These are phyloP conservation scores for Hsuehochloa calcarea DNA, from an alignment of 176 grass and related monocot genomes.

Conservation along the genomic window DNA sequence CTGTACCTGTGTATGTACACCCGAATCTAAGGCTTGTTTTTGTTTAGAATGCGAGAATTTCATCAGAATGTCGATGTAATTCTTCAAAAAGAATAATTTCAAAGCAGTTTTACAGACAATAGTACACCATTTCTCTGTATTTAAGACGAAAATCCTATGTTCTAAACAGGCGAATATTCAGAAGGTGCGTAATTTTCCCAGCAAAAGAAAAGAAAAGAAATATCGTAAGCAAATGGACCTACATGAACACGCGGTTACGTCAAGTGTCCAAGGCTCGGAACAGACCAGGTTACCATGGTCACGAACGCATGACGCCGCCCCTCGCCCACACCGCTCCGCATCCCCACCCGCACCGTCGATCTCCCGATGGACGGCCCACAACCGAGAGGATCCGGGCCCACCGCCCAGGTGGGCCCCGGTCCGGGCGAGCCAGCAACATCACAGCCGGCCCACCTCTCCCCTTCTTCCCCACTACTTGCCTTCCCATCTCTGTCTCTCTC, in stretches of 20 bases:
- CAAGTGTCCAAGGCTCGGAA: neutral
- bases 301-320: neutral
- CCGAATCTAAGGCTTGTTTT: no score
- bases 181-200: neutral
- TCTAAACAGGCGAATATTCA: neutral
- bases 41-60: neutral
- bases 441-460: constrained; percentile 20
- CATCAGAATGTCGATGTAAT: neutral
- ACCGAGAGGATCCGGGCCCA: neutral
- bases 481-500: neutral
- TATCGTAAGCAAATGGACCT: neutral
- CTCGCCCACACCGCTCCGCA: neutral
- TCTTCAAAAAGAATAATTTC: neutral
- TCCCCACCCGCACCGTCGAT: neutral
- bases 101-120: neutral
- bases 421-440: constrained; percentile 43
- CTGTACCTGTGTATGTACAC: neutral
- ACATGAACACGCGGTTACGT: neutral
- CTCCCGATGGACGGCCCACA: neutral
- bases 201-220: neutral
- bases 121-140: neutral
- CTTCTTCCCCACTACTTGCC: constrained; percentile 34
- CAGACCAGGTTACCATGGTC: neutral
- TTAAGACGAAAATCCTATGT: neutral
- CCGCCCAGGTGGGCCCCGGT: neutral